Base-by-base conservation (phyloP, 148 eudicot genomes). In the Vaccinium vitisidaea region DNA sequence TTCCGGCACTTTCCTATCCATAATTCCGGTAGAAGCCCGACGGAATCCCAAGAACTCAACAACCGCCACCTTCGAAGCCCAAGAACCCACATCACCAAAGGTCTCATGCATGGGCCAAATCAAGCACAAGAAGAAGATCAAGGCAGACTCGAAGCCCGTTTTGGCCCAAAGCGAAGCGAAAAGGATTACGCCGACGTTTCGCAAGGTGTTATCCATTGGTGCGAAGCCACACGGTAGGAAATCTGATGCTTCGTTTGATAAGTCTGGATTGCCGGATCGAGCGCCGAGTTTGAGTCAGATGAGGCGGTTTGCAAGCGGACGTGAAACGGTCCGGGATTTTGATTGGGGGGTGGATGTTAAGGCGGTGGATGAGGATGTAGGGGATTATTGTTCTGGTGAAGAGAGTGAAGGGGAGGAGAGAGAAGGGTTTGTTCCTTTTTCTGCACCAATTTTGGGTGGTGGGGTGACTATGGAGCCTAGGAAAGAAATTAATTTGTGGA, bases 31-130 rank as follows among this genome's bases (percentile, higher is more conserved):
- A 0, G 96, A 92, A 83, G 95, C 93, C 76, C 94, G 96, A 18
- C 71, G 80, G 15, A 91, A 83, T 59, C 84, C 91, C 12, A 90
- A 80, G 32, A 77, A 82, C 23, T 82, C 61, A 14, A 80, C 49
- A 70, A 82, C 63, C 32, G 21, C 55, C 16, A 18, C 36, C 13
- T 43, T 71, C 52, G 50, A 67, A 58, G 71, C 48, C 0, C 85
- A 88, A 16, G 98, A 96, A 76, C 99, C 98, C 48, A 93, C 94
- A 2, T 96, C 99, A 0, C 99, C 99, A 0, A 94, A 92, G 78
- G 90, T 96, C 75, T 93, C 98, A 2, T 96, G 99, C 91, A 94
- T 93, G 92, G 99, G 99, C 6, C 98, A 94, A 43, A 92, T 94
- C 90, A 96, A 92, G 86, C 86, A 85, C 86, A 94, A 88, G 86